Evolutionary conservation across 208 protist species (phyloP), one percentile per base, ranked within the genome.

Genomic region (Wallacemonas sp.): DNA sequence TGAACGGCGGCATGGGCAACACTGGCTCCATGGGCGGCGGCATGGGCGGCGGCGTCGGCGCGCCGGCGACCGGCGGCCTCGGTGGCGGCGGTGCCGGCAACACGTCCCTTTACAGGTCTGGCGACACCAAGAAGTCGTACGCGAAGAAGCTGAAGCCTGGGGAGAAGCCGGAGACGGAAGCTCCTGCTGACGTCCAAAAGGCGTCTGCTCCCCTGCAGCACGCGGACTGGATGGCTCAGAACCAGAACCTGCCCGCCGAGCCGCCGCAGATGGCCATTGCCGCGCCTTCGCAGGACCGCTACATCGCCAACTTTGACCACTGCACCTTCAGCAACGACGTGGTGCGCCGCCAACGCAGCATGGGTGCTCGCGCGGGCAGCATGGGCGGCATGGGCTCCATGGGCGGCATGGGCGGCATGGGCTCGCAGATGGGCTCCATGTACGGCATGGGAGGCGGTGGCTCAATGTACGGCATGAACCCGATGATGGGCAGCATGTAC

Each of bases 111-210:
- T 68, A 65, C 67, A 25, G 29, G 32, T 59, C 52, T 39, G 31
- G 52, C 31, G 52, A 59, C 29, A 16, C 36, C 23, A 81, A 81
- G 64, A 69, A 45, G 29, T 45, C 76, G 22, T 81, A 81, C 36
- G 76, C 76, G 22, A 75, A 75, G 63, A 73, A 73, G 16, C 20
- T 81, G 36, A 73, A 66, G 48, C 29, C 55, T 20, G 76, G 76
- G 26, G 70, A 81, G 45, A 45, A 67, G 44, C 64, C 50, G 36
- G 44, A 67, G 44, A 55, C 61, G 3, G n/a, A 36, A 11, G 20
- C 70, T 1, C 50, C 62, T 16, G 8, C 57, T 0, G 70, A 65
- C 0, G 71, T 81, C 20, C 76, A 81, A 55, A 48, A 33, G 14
- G 65, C 62, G 2, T 29, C 59, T 8, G 50, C 16, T 20, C 76